Evolutionary conservation across 1,284 basidiomycete genomes (phyloP), one percentile per base, ranked within the genome.

Genomic region (Boletellus deceptivus): DNA sequence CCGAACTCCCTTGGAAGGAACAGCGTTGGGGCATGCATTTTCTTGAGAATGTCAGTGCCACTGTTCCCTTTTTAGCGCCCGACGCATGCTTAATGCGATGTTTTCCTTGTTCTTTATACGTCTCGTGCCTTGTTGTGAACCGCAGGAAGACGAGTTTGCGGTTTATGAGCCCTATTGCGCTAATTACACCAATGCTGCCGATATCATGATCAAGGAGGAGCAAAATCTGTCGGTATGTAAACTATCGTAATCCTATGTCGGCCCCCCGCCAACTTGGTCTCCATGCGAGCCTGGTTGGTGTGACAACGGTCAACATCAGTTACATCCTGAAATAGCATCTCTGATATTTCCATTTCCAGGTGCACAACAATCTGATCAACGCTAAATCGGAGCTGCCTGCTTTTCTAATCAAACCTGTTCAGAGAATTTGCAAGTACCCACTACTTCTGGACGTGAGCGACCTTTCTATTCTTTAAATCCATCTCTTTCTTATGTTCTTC

Each of bases 81-180:
- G 53, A 59, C 68, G 55, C 64, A 66, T 61, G 40, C 68, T 70
- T 68, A 75, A 60, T 67, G 42, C 52, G 60, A 68, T 49, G 49
- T 59, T 72, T 57, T 57, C 61, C 61, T 71, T 68, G 55, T 55
- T 47, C 47, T 53, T 67, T 59, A 62, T 24, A 40, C 25, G 31
- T 38, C 8, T 34, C 27, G 62, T 69, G 70, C 72, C 71, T 69
- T 50, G 55, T 63, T 33, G 18, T 68, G 68, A 74, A 78, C 72
- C 77, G 78, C 76, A 94, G 90, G 96, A 99, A 78, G 83, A 91
- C 52, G 91, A 93, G 60, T 97, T 98, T 67, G 80, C 84, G 43
- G 91, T 93, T 35, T 99, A 99, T 71, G 94, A 97, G 65, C 94
- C 95, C 5, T 99, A 98, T 70, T 99, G 96, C 70, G 93, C 93